Conservation (phyloP, 164 flowering plant genomes). For the Chimonanthus salicifolius region DNA sequence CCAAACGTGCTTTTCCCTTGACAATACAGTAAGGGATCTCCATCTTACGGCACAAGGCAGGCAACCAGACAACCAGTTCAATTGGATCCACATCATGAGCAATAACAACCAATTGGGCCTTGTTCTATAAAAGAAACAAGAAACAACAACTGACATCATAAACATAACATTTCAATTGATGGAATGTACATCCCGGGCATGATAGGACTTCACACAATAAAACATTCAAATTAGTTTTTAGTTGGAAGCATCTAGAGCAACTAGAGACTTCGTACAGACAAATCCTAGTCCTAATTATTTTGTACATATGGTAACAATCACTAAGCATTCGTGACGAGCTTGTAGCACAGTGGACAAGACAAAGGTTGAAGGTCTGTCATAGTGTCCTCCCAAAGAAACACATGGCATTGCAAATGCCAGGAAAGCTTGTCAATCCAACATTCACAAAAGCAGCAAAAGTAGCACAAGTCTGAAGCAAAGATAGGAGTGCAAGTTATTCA, state of each 20-base stretch:
- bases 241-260: no score
- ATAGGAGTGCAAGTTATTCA: neutral
- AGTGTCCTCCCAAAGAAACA: neutral
- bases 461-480: neutral
- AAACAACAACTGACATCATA: no score
- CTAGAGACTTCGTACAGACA: no score
- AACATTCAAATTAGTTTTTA: no score
- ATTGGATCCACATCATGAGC: conserved; percentile 88
- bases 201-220: no score
- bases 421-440: neutral
- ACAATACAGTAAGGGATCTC: conserved; percentile 79
- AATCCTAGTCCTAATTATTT: no score
- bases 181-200: no score
- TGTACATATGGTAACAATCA: no score
- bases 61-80: conserved; percentile 85
- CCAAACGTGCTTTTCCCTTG: conserved; percentile 74
- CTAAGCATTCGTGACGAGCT: no score
- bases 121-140: conserved; percentile 37
- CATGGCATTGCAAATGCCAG: neutral
- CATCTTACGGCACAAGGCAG: conserved; percentile 81
- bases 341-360: no score
- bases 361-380: neutral
- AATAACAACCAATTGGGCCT: conserved; percentile 78
- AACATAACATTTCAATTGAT: no score
- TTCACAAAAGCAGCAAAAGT: neutral